Percentiles rank a stretch among this genome's conserved stretches.
phyloP scores from a whole-genome alignment of 768 basidiomycete species.

The Trametes cubensis region DNA sequence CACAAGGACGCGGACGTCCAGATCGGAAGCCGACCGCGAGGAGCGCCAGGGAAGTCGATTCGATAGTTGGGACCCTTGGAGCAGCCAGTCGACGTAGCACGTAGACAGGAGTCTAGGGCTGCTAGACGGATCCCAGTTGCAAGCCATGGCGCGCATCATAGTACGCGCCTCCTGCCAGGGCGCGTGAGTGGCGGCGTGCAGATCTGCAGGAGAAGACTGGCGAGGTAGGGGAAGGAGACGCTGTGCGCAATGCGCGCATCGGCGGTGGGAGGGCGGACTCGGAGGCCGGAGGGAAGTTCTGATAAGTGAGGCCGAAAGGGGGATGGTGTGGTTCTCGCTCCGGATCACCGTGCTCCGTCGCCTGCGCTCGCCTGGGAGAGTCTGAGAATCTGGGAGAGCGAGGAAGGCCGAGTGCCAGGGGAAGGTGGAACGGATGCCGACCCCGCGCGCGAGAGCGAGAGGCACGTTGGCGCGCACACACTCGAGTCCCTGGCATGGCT shows the following conservation, averaged over 20 bases:
- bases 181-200: neutral
- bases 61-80: neutral
- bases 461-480: neutral
- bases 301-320: neutral
- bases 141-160: neutral
- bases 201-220: neutral
- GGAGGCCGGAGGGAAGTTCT: neutral
- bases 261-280: neutral
- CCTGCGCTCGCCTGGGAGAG: neutral
- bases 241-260: neutral
- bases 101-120: neutral
- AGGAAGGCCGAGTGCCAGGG: neutral
- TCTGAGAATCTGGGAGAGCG: neutral
- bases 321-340: neutral
- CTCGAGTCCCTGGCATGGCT: neutral
- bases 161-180: no score
- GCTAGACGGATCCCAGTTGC: neutral
- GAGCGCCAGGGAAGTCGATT: neutral
- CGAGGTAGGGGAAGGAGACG: neutral
- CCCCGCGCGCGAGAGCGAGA: neutral
- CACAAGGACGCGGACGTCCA: slow-evolving; percentile 1
- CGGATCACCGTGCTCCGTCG: slow-evolving; percentile 10
- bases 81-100: neutral
- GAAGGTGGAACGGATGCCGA: neutral
- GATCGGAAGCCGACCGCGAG: neutral